Evolutionary conservation across 768 basidiomycete species (phyloP).

Genomic region (Rhodosporidiobolus odoratus): DNA sequence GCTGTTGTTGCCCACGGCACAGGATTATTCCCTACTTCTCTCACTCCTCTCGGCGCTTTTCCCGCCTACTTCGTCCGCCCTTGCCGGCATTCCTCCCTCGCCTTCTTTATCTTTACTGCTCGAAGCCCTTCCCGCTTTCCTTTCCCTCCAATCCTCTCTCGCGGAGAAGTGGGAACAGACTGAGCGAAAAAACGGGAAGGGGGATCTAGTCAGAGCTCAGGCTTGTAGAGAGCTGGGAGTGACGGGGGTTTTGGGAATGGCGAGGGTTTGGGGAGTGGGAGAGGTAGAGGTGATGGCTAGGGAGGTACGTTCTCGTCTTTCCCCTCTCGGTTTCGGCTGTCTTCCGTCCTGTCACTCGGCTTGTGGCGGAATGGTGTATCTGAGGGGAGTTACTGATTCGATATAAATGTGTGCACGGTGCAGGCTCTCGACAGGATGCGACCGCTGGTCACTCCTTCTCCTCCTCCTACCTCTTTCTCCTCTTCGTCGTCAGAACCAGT

Average conservation of each 20-base stretch:
- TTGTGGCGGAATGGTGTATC: no score
- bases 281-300: constrained; percentile 5
- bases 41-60: background rate
- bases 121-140: constrained; percentile 23
- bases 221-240: constrained; percentile 23
- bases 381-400: no score
- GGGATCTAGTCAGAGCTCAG: background rate
- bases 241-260: background rate
- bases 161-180: background rate
- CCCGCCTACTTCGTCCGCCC: background rate
- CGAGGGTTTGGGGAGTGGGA: background rate
- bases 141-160: constrained; percentile 2
- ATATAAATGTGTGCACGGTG: no score
- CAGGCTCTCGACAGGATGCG: constrained; percentile 6
- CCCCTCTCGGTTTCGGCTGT: background rate
- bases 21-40: background rate
- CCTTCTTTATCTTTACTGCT: constrained; percentile 12
- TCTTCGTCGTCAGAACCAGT: constrained; percentile 7
- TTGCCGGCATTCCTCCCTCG: no score
- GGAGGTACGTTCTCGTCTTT: background rate
- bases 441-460: background rate
- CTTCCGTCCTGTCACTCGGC: no score
- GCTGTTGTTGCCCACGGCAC: background rate
- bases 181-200: background rate
- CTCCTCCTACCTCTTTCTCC: background rate